Base-by-base conservation (phyloP, 768 basidiomycete genomes). In the Dendrothele bispora region DNA sequence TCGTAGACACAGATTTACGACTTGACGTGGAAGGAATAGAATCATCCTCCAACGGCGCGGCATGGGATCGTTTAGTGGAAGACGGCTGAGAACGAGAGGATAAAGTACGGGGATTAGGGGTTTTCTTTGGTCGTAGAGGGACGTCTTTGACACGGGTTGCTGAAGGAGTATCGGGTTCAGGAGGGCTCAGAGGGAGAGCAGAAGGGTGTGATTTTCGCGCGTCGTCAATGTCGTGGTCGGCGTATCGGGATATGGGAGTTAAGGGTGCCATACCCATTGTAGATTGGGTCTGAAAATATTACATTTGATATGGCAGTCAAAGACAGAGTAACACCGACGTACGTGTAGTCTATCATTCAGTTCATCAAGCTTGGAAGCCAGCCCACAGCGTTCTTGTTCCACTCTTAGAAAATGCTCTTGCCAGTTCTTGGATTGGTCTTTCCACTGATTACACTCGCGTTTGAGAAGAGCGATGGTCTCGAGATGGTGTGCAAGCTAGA, bases 331-430 rank as follows among this genome's bases (percentile, higher is more conserved):
- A 40, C 28, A 36, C 7, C 34, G 17, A 66, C 77, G 40, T 49
- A 80, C 80, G 45, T 74, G 60, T 35, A 71, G 71, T 43, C 80
- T 80, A 4, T 76, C 62, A 7, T 83, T 61, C 2, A 86, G 72
- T 45, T 85, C 83, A 37, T 84, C 82, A 8, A 84, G 60, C 34
- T 80, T 72, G 4, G 75, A 73, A 7, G 80, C 70, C 11, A 88
- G 73, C 5, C 73, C 71, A 25, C 74, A 77, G 46, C 86, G 76
- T 48, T 88, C 85, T 46, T 83, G 73, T 51, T 90, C 86, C 37
- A 87, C 84, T 14, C 86, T 80, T 29, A 83, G 68, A 61, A 87
- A 89, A 55, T 88, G 86, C 18, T 87, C 86, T 61, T 89, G 88
- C 88, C 88, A 90, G 55, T 84, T 84, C 44, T 73, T 71, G 0